Evolutionary conservation across 192 early-diverging fungal genomes (phyloP).

Genomic region (Entomortierella parvispora): DNA sequence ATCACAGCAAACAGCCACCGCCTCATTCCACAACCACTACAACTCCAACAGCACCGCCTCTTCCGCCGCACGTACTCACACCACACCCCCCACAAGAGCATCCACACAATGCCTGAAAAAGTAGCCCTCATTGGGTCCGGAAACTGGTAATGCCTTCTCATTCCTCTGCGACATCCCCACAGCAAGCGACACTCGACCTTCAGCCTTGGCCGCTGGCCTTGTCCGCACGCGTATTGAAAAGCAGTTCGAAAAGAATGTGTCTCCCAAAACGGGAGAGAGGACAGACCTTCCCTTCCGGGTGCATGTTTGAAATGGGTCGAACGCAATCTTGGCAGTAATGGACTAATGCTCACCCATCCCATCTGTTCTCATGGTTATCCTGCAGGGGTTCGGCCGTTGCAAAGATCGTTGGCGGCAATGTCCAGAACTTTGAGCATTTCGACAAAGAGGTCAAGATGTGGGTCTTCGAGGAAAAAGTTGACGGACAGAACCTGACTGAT

Average conservation of each 20-base stretch:
- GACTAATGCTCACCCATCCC: too few relatives aligned
- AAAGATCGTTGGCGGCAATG: constrained; percentile 90
- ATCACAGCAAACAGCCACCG: neutral
- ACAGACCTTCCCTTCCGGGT: neutral
- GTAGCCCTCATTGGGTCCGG: constrained; percentile 93
- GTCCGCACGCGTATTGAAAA: too few relatives aligned
- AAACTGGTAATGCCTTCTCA: constrained; percentile 79
- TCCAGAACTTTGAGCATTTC: constrained; percentile 65
- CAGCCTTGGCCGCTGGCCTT: too few relatives aligned
- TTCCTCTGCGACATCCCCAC: neutral
- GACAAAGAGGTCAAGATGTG: constrained; percentile 90
- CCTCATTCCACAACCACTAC: neutral
- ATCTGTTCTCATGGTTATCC: neutral
- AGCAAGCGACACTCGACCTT: too few relatives aligned
- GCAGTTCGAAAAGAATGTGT: too few relatives aligned
- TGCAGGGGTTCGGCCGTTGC: constrained; percentile 91
- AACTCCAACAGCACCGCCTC: neutral
- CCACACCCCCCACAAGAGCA: constrained; percentile 3
- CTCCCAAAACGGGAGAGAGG: neutral
- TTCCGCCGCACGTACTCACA: constrained; percentile 7
- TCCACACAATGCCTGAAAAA: constrained; percentile 65
- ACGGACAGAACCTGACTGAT: constrained; percentile 87
- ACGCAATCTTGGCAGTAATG: neutral
- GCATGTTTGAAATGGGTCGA: neutral
- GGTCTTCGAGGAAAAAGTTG: constrained; percentile 92